Evolutionary conservation across 208 protist genomes (phyloP).

Genomic region (Leishmania aethiopica): DNA sequence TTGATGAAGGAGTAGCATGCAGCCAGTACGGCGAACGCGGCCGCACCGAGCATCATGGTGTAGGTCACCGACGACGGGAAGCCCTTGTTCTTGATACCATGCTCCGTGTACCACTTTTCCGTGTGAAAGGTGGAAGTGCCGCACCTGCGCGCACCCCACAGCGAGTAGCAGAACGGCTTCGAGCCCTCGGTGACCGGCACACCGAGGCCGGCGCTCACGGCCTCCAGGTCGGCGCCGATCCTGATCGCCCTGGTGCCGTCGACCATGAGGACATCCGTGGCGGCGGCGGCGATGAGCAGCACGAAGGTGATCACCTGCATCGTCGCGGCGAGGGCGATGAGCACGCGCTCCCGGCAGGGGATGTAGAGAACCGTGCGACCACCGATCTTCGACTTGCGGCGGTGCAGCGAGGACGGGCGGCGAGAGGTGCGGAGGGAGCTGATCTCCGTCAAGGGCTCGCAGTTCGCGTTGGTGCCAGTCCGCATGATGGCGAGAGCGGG

Average conservation of each 20-base stretch:
- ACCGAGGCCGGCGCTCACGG: constrained; percentile 12
- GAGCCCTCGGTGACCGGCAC: constrained; percentile 20
- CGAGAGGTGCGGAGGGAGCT: constrained; percentile 21
- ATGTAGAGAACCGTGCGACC: constrained; percentile 25
- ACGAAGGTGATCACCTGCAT: constrained; percentile 21
- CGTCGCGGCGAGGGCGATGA: constrained; percentile 16
- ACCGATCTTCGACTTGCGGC: constrained; percentile 29
- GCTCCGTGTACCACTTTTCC: constrained; percentile 22
- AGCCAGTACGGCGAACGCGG: constrained; percentile 23
- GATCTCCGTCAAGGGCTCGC: constrained; percentile 20
- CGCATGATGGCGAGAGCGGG: constrained; percentile 1
- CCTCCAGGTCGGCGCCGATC: constrained; percentile 12
- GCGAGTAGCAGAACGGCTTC: constrained; percentile 33
- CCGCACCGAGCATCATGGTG: constrained; percentile 29
- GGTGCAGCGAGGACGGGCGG: constrained; percentile 25
- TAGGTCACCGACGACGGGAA: constrained; percentile 18
- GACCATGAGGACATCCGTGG: constrained; percentile 26
- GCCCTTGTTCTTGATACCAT: constrained; percentile 4
- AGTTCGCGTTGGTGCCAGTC: not conserved
- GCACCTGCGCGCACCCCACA: constrained; percentile 26
- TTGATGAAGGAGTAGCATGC: constrained; percentile 31
- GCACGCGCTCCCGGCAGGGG: constrained; percentile 20
- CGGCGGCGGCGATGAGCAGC: constrained; percentile 22
- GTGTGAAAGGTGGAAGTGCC: constrained; percentile 14
- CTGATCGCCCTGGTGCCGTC: constrained; percentile 24